Evolutionary conservation across 306 rosid species (phyloP).

Genomic region (Vachellia collinsii): DNA sequence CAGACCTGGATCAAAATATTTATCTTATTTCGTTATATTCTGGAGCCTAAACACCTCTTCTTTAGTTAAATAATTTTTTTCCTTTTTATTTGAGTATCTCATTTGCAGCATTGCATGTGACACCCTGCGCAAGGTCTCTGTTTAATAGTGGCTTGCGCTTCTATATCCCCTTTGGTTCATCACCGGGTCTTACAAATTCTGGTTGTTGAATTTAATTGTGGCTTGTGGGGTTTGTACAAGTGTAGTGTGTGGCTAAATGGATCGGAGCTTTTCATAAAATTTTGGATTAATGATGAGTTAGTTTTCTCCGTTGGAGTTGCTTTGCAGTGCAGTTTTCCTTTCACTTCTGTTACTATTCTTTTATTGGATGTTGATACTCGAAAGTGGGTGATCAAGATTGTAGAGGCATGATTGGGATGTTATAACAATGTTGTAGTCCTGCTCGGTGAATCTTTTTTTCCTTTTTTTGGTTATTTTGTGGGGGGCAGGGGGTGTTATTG

Average conservation of each 20-base stretch:
- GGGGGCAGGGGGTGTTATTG: too few species aligned
- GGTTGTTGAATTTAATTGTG: background rate
- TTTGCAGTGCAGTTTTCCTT: background rate
- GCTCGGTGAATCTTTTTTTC: background rate
- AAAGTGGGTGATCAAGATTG: background rate
- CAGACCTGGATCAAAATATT: slow-evolving; percentile 26
- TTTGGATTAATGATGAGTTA: background rate
- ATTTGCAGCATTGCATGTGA: background rate
- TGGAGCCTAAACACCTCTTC: background rate
- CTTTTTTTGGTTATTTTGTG: too few species aligned
- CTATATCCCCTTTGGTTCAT: slow-evolving; percentile 5
- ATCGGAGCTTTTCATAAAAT: too few species aligned
- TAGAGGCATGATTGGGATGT: slow-evolving; percentile 2
- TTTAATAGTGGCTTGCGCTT: slow-evolving; percentile 14
- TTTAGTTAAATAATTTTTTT: slow-evolving; percentile 10
- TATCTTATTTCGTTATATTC: slow-evolving; percentile 18
- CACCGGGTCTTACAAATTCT: background rate
- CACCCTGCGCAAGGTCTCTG: background rate
- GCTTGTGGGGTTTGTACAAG: too few species aligned
- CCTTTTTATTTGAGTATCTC: background rate
- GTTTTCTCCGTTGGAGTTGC: background rate
- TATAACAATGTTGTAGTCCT: background rate
- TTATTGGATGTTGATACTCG: background rate
- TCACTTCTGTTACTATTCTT: background rate
- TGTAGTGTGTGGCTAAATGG: too few species aligned